Evolutionary conservation across 2,329 filamentous ascomycete genomes (phyloP).

Genomic region (Stachybotrys chlorohalonatus): DNA sequence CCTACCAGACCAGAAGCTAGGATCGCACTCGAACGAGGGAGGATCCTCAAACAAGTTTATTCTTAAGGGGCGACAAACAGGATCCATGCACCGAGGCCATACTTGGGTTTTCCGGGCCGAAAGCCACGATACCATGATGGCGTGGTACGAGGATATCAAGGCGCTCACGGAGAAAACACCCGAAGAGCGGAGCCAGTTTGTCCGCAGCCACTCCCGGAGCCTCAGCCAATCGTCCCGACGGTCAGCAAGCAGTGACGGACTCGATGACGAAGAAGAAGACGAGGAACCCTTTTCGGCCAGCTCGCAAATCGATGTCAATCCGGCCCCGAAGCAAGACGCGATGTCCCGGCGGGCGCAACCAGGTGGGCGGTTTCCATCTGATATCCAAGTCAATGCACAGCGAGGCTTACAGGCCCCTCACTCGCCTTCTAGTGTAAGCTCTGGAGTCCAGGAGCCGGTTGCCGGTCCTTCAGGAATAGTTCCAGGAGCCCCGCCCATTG

Average conservation of each 20-base stretch:
- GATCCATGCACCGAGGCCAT: conserved; percentile 77
- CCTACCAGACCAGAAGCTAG: conserved; percentile 88
- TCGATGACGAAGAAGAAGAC: conserved; percentile 70
- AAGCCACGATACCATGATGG: conserved; percentile 88
- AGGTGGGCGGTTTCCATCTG: conserved; percentile 95
- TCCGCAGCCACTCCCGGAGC: conserved; percentile 71
- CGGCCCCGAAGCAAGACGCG: conserved; percentile 38
- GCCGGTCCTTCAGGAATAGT: conserved; percentile 50
- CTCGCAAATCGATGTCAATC: conserved; percentile 35
- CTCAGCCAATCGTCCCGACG: conserved; percentile 57
- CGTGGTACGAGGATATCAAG: conserved; percentile 92
- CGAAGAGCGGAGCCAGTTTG: conserved; percentile 81
- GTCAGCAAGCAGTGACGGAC: conserved; percentile 64
- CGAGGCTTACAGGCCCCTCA: conserved; percentile 72
- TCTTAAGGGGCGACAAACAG: conserved; percentile 90
- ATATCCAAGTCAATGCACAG: conserved; percentile 70
- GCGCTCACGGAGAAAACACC: conserved; percentile 79
- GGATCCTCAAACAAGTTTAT: conserved; percentile 96
- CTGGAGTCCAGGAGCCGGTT: conserved; percentile 38
- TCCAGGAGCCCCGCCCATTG: conserved; percentile 45
- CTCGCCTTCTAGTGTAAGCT: conserved; percentile 76
- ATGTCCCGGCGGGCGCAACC: conserved; percentile 65
- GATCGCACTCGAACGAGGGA: conserved; percentile 74
- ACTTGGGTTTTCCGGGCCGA: conserved; percentile 66
- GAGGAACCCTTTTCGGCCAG: conserved; percentile 52